Evolutionary conservation across 2,329 filamentous ascomycete genomes (phyloP), one percentile per base, ranked within the genome.

Genomic region (Calonectria hongkongensis): DNA sequence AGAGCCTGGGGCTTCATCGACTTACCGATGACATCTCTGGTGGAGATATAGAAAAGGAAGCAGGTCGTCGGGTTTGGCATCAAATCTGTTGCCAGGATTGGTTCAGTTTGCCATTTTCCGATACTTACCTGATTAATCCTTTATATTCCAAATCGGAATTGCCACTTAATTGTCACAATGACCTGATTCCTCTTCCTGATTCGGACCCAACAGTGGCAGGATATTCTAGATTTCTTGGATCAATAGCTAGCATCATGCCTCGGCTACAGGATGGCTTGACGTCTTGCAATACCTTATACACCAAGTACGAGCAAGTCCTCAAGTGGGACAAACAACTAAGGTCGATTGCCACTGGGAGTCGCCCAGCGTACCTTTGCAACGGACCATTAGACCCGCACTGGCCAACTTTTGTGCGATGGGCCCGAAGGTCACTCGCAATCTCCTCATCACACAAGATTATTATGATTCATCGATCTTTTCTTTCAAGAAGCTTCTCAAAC

Each of bases 401-500:
- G 54, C 54, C 54, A 10, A 33, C 41, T 2, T 58, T 58, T 27
- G 54, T 58, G 54, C 54, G 39, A 16, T 58, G 54, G 54, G 54
- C 54, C 13, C 30, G 54, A 10, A 12, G 54, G 33, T 58, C 54
- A 6, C 33, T 58, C 0, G 54, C 54, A 21, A 58, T 58, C 21
- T 58, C 54, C 21, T 58, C 54, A 6, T 58, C 54, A 2, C 54
- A 58, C 33, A 58, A 58, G 18, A 58, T 58, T n/a, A 58, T 58
- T 28, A 58, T 58, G 54, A 58, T 58, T 1, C 54, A 58, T 15
- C 33, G 54, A 6, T 58, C 54, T 7, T 58, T 58, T 27, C n/a
- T 58, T n/a, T 58, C 54, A 4, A 58, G 54, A 13, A 58, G 54
- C 33, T 58, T 58, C 12, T 58, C 54, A 27, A 58, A 58, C 12